These are phyloP conservation scores for Pulveroboletus ravenelii DNA, from an alignment of 768 basidiomycete species.

Conservation along the genomic window DNA sequence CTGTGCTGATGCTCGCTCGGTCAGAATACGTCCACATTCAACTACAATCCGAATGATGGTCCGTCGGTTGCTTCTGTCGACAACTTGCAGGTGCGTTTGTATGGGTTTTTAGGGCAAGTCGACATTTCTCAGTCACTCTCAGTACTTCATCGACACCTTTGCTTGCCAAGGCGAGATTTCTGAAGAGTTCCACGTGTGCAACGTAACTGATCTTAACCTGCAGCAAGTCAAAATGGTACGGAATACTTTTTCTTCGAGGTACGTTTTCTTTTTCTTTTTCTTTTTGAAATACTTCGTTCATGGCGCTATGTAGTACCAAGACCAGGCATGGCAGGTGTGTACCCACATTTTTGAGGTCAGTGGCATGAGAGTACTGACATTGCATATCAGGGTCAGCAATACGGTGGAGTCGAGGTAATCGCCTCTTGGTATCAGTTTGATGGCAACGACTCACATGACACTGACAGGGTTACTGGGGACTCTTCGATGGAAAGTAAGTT, in stretches of 20 bases:
- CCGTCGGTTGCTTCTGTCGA: conserved; percentile 55
- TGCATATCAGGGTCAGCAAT: conserved; percentile 45
- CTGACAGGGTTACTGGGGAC: conserved; percentile 54
- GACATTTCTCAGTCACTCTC: conserved; percentile 6
- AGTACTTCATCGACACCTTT: conserved; percentile 83
- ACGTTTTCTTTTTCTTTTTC: conserved; percentile 2
- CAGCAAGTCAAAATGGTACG: conserved; percentile 73
- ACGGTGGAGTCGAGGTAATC: conserved; percentile 72
- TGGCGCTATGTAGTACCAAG: conserved; percentile 46
- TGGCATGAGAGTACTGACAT: conserved; percentile 10
- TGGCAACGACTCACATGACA: conserved; percentile 1
- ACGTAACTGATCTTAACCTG: conserved; percentile 4
- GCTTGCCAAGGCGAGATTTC: conserved; percentile 50
- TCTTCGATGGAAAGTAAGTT: conserved; percentile 55
- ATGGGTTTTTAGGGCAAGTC: neutral
- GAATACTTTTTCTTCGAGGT: conserved; percentile 88
- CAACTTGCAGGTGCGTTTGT: conserved; percentile 50
- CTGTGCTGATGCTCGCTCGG: conserved; percentile 1
- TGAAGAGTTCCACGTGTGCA: neutral
- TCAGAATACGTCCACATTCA: conserved; percentile 54
- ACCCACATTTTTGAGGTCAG: neutral
- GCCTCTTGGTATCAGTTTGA: conserved; percentile 2
- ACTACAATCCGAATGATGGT: conserved; percentile 59
- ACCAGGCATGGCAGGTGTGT: conserved; percentile 78
- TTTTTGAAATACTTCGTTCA: conserved; percentile 4